phyloP scores from a whole-genome alignment of 495 filamentous ascomycete genomes.

The Aspergillus haitiensis region DNA sequence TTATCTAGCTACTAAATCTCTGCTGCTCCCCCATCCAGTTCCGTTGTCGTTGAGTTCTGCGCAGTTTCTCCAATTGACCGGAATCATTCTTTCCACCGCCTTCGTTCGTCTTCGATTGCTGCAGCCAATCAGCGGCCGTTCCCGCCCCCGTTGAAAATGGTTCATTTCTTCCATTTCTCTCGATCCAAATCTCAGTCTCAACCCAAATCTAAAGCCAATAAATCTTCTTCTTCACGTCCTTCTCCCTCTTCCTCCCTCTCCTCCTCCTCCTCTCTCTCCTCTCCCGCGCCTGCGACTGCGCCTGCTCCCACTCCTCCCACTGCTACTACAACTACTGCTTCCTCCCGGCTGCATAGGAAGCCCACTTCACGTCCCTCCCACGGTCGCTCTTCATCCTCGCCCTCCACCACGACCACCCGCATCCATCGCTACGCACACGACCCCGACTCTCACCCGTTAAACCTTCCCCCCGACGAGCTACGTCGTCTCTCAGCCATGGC shows the following conservation, averaged over 20 bases:
- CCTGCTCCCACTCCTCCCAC: too few species aligned
- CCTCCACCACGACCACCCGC: slow-evolving; percentile 23
- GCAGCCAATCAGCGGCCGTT: slow-evolving; percentile 26
- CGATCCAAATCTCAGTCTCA: slow-evolving; percentile 36
- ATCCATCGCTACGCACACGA: slow-evolving; percentile 55
- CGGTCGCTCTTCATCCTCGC: slow-evolving; percentile 27
- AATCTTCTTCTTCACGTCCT: slow-evolving; percentile 23
- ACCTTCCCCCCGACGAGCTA: slow-evolving; percentile 82
- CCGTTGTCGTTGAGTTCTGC: too few species aligned
- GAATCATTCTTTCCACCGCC: slow-evolving; percentile 41
- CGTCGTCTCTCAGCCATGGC: slow-evolving; percentile 72
- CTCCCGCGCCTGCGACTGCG: slow-evolving; percentile 3
- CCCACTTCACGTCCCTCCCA: slow-evolving; percentile 18
- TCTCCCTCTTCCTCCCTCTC: slow-evolving; percentile 21
- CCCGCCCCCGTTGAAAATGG: slow-evolving; percentile 30
- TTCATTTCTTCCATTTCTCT: slow-evolving; percentile 40
- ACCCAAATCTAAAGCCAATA: slow-evolving; percentile 24
- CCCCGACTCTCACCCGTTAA: slow-evolving; percentile 75
- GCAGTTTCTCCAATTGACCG: too few species aligned
- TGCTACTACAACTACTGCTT: too few species aligned
- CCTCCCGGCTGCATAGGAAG: slow-evolving; percentile 24
- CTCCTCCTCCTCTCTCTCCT: slow-evolving; percentile 15
- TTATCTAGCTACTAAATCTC: too few species aligned
- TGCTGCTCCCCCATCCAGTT: too few species aligned
- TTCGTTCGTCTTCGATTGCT: slow-evolving; percentile 48